Conservation (phyloP, 768 basidiomycete species). For the Trametes cingulata region DNA sequence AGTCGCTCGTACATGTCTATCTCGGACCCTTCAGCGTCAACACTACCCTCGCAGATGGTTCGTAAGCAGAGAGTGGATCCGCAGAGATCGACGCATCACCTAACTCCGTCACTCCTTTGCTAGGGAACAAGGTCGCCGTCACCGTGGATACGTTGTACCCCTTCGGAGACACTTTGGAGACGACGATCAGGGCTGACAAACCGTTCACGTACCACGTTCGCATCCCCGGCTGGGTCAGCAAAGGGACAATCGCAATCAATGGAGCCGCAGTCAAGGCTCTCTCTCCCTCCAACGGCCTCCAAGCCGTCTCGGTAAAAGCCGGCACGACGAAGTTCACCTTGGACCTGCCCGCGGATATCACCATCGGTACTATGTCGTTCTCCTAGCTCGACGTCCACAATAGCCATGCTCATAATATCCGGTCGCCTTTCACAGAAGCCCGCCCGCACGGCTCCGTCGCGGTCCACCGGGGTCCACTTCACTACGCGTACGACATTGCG, state of each 20-base stretch:
- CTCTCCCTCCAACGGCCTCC: slow-evolving; percentile 44
- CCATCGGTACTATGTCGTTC: slow-evolving; percentile 37
- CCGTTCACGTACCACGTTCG: slow-evolving; percentile 50
- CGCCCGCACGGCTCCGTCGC: slow-evolving; percentile 55
- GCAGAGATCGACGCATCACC: neutral
- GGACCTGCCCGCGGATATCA: slow-evolving; percentile 48
- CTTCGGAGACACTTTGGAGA: slow-evolving; percentile 48
- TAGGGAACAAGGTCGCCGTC: slow-evolving; percentile 42
- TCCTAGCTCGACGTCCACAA: neutral
- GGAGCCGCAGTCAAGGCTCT: slow-evolving; percentile 38
- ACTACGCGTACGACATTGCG: slow-evolving; percentile 55
- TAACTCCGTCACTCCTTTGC: neutral
- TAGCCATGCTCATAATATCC: neutral
- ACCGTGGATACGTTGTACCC: slow-evolving; percentile 51
- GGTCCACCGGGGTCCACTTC: slow-evolving; percentile 54
- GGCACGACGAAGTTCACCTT: slow-evolving; percentile 48
- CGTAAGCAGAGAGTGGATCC: slow-evolving; percentile 1
- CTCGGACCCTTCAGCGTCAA: slow-evolving; percentile 48
- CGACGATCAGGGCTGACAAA: slow-evolving; percentile 43
- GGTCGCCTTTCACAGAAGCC: slow-evolving; percentile 35
- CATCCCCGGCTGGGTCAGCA: slow-evolving; percentile 51
- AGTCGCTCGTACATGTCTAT: slow-evolving; percentile 47
- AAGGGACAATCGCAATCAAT: slow-evolving; percentile 43
- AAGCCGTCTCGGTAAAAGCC: slow-evolving; percentile 39
- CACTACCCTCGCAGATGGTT: slow-evolving; percentile 41